These are phyloP conservation scores for Helianthus annuus DNA, from an alignment of 129 eudicot species.

Conservation along the genomic window DNA sequence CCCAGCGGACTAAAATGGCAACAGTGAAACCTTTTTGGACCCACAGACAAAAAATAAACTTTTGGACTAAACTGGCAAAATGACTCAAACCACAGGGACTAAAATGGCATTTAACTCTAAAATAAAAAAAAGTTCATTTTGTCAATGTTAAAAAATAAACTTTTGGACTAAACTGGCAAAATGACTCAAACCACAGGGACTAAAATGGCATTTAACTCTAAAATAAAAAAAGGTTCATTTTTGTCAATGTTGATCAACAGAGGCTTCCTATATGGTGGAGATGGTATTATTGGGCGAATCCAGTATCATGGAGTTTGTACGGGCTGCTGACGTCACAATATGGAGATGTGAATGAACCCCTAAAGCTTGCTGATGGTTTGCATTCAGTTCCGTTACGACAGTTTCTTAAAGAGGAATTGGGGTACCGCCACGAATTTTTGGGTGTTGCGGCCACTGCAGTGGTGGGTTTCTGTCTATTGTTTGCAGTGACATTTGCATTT, in stretches of 20 bases:
- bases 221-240: background rate
- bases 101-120: no score
- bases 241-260: conserved; percentile 36
- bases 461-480: conserved; percentile 65
- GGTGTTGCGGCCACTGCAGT: conserved; percentile 64
- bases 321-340: conserved; percentile 86
- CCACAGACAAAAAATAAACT: no score
- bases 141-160: background rate
- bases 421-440: conserved; percentile 65
- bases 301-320: conserved; percentile 90
- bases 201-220: no score
- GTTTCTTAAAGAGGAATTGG: conserved; percentile 64
- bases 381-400: conserved; percentile 46
- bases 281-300: conserved; percentile 97
- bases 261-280: conserved; percentile 94
- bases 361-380: conserved; percentile 67
- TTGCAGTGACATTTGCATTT: conserved; percentile 68
- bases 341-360: conserved; percentile 55
- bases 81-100: no score
- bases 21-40: no score
- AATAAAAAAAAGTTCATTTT: background rate
- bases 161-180: no score
- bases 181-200: no score
- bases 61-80: no score
- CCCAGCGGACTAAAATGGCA: no score